These are phyloP conservation scores for Colletotrichum ledebouriae DNA, from an alignment of 2,329 filamentous ascomycete species.

Conservation along the genomic window DNA sequence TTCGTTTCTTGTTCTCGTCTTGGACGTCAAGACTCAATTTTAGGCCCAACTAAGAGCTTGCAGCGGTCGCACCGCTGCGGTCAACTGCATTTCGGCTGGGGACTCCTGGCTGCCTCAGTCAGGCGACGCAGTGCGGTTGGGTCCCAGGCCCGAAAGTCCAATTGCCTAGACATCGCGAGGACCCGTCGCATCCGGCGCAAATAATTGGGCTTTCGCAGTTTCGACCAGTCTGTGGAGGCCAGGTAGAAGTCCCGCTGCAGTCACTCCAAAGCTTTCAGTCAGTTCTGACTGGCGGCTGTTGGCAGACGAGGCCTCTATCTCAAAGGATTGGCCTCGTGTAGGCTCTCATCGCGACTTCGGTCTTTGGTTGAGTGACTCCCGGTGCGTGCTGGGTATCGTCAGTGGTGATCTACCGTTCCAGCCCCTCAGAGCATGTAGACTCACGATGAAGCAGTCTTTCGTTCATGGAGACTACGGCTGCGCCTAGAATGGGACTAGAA, in stretches of 20 bases:
- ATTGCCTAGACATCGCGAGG: not conserved
- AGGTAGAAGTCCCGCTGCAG: not conserved
- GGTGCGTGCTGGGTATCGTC: not conserved
- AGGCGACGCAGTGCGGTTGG: conserved; percentile 7
- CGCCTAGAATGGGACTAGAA: conserved; percentile 17
- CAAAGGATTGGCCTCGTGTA: not conserved
- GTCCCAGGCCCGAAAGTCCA: conserved; percentile 1
- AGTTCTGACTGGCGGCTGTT: conserved; percentile 8
- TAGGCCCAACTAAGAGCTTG: not conserved
- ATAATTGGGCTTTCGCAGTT: not conserved
- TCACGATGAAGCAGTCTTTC: conserved; percentile 11
- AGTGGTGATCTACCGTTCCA: not conserved
- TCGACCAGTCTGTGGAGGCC: not conserved
- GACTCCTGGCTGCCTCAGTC: conserved; percentile 4
- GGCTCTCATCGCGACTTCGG: not conserved
- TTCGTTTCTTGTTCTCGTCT: conserved; percentile 23
- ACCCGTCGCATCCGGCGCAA: conserved; percentile 4
- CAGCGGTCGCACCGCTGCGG: conserved; percentile 6
- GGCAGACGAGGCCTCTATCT: not conserved
- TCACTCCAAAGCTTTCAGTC: too few relatives aligned
- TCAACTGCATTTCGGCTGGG: conserved; percentile 10
- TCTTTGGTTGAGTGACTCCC: not conserved
- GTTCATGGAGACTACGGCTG: not conserved
- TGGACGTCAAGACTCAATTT: conserved; percentile 27
- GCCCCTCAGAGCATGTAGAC: not conserved